Evolutionary conservation across 164 flowering plant genomes (phyloP).

Genomic region (Chimonanthus salicifolius): DNA sequence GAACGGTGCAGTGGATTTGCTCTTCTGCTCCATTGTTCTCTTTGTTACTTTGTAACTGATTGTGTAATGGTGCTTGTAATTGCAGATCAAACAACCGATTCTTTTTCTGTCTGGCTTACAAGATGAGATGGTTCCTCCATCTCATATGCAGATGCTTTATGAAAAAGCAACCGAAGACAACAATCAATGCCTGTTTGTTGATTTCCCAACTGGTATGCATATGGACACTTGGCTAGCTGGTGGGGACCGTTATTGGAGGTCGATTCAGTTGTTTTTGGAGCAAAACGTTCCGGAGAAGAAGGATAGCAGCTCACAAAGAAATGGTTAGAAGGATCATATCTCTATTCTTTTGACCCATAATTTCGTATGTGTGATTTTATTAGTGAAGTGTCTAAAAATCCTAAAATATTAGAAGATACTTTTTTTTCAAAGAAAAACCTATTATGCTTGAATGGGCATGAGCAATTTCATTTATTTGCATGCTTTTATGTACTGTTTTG

Average conservation of each 20-base stretch:
- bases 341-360: no score
- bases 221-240: conserved; percentile 98
- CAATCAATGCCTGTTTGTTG: conserved; percentile 57
- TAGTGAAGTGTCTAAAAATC: no score
- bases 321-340: neutral
- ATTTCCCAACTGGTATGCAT: conserved; percentile 92
- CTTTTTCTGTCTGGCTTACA: conserved; percentile 89
- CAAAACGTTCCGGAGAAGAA: conserved; percentile 44
- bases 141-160: conserved; percentile 84
- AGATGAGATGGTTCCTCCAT: conserved; percentile 99
- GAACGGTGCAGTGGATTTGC: neutral
- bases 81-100: conserved; percentile 86
- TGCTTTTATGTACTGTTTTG: no score
- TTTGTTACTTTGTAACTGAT: neutral
- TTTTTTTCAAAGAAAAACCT: no score
- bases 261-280: conserved; percentile 62
- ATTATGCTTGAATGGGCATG: no score
- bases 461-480: no score
- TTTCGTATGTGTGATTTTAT: no score
- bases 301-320: conserved; percentile 20
- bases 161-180: conserved; percentile 81
- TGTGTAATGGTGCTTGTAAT: neutral
- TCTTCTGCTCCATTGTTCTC: neutral
- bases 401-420: no score
- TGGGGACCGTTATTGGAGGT: conserved; percentile 90